Conservation (phyloP, 116 monocot species). For the Zostera marina region DNA sequence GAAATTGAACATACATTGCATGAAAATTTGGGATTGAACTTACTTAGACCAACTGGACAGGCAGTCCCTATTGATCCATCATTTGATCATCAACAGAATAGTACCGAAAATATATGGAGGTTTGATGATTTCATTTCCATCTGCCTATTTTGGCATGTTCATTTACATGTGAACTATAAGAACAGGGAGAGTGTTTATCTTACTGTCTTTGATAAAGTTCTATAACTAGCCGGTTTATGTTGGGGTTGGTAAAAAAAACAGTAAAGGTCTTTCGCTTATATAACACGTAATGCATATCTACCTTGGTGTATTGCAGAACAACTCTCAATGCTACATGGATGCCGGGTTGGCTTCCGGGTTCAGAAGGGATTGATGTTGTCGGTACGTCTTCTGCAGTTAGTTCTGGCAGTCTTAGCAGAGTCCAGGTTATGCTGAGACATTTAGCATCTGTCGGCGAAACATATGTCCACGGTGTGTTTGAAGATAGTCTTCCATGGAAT, state of each 20-base stretch:
- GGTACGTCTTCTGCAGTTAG: constrained; percentile 57
- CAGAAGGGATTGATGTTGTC: constrained; percentile 35
- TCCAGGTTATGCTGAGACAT: constrained; percentile 97
- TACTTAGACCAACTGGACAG: constrained; percentile 21
- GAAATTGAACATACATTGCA: constrained; percentile 15
- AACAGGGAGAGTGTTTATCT: too few species aligned
- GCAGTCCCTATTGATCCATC: constrained; percentile 23
- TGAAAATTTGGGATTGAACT: constrained; percentile 22
- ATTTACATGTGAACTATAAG: background rate
- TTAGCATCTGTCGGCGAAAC: constrained; percentile 57
- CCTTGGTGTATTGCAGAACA: too few species aligned
- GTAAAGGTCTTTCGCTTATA: too few species aligned
- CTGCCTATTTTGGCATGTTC: background rate
- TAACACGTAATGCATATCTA: too few species aligned
- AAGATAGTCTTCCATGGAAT: constrained; percentile 54
- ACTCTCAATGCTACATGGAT: too few species aligned
- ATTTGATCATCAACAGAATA: constrained; percentile 33
- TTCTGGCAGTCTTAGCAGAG: constrained; percentile 60
- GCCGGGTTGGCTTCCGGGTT: too few species aligned
- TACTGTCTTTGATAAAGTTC: too few species aligned
- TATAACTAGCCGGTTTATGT: too few species aligned
- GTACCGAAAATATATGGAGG: constrained; percentile 63
- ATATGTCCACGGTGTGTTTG: constrained; percentile 34
- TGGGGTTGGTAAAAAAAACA: too few species aligned
- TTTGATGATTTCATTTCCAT: constrained; percentile 8